Conservation (phyloP, 441 rosid genomes). For the Adansonia gregorii region DNA sequence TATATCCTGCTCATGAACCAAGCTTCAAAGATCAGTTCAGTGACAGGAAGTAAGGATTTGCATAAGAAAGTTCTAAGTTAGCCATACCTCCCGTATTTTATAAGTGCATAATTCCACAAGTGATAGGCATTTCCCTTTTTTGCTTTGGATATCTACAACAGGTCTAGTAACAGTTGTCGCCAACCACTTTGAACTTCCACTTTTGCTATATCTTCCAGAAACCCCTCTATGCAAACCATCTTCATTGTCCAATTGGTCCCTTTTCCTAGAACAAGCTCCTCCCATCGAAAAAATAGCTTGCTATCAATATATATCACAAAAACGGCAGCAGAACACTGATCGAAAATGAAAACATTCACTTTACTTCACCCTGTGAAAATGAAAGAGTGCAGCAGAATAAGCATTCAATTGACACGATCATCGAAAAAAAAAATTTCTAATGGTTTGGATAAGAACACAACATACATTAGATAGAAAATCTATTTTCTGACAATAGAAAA, state of each 20-base stretch:
- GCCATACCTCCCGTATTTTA: conserved; percentile 58
- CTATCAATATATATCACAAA: conserved; percentile 35
- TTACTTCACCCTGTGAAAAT: conserved; percentile 27
- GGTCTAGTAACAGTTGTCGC: conserved; percentile 69
- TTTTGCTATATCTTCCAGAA: conserved; percentile 61
- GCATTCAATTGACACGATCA: conserved; percentile 13
- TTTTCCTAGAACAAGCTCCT: conserved; percentile 94
- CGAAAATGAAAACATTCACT: conserved; percentile 6
- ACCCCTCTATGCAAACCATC: conserved; percentile 55
- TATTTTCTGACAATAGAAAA: background rate
- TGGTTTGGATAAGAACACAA: background rate
- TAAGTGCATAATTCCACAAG: conserved; percentile 77
- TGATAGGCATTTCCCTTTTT: conserved; percentile 56
- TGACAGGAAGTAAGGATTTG: background rate
- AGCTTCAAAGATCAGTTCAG: conserved; percentile 28
- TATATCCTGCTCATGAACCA: conserved; percentile 54
- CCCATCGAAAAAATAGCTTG: conserved; percentile 61
- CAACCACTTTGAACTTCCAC: conserved; percentile 87
- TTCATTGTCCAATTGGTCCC: conserved; percentile 62
- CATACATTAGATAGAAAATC: background rate
- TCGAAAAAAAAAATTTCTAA: background rate
- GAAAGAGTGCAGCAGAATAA: conserved; percentile 11
- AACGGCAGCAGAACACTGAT: conserved; percentile 35
- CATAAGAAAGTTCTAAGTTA: conserved; percentile 4
- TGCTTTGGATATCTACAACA: conserved; percentile 41